Conservation (phyloP, 257 asterid genomes). For the Datura wrightii region DNA sequence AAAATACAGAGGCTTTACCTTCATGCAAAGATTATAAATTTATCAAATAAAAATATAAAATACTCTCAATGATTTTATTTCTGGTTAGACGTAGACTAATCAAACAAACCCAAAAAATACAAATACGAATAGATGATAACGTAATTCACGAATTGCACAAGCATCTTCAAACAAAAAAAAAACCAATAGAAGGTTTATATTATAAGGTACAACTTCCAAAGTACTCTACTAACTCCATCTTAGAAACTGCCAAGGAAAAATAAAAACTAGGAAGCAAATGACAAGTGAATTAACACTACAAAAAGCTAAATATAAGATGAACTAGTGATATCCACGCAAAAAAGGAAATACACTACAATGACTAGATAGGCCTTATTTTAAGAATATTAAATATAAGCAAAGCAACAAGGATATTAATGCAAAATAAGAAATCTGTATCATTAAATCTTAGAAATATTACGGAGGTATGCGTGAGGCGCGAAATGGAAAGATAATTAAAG, state of each 20-base stretch:
- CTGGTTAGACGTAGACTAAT: not conserved
- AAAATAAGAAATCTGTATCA: not conserved
- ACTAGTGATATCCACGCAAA: not conserved
- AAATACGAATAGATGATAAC: not conserved
- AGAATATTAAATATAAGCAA: not conserved
- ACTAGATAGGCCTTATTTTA: not conserved
- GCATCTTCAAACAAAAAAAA: conserved; percentile 10
- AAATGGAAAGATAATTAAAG: too few relatives aligned
- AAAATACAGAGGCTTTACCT: not conserved
- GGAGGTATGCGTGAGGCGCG: not conserved
- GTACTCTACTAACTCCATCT: not conserved
- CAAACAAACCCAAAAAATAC: conserved; percentile 24
- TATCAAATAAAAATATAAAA: not conserved
- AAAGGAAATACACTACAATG: too few relatives aligned
- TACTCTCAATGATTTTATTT: conserved; percentile 31
- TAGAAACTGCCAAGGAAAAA: not conserved
- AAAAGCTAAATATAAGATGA: not conserved
- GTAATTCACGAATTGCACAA: not conserved
- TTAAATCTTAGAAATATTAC: not conserved
- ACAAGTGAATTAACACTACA: not conserved
- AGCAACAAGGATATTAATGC: not conserved
- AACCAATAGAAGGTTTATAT: conserved; percentile 2
- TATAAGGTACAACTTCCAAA: not conserved
- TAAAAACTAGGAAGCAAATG: not conserved
- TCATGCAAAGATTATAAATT: not conserved